Base-by-base conservation (phyloP, 1,284 basidiomycete species). In the Porodaedalea pini region DNA sequence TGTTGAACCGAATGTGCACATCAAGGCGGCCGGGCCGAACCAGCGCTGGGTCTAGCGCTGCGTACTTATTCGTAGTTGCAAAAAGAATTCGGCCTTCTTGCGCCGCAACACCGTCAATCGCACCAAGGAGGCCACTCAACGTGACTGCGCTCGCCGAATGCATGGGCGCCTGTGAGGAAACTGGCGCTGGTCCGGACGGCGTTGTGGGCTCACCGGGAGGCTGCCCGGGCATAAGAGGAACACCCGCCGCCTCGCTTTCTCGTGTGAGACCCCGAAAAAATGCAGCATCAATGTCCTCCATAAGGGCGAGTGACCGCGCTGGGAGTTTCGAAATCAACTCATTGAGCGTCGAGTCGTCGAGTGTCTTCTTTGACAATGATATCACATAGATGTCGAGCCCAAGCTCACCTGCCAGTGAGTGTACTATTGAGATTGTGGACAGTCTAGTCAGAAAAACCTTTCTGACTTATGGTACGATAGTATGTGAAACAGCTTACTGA, bases 251-350 rank as follows among this genome's bases (percentile, higher is more conserved):
- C 50, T 77, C 75, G 17, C 83, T 81, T 57, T 75, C 65, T 29
- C 59, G 58, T 13, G 54, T 82, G 37, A 88, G 63, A 25, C 76
- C 76, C 55, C 79, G 77, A 37, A 78, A 79, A 68, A 89, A 87
- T 0, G 85, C 86, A 2, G 83, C 87, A 61, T 90, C 88, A 57
- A 90, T 85, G 65, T 90, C 90, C 69, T 92, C 90, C 79, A 92
- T 87, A 21, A 92, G 73, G 0, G 86, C 82, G 57, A 92, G 85
- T 62, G 83, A 87, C 61, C 79, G 75, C 52, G 82, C 76, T 41
- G 90, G 88, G 1, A 92, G 77, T 5, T 79, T 75, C 7, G 79
- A 77, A 57, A 90, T 82, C 36, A 90, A 73, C 25, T 81, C 75
- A 45, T 73, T 76, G 27, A 92, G 77, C 5, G 71, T 67, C 0